phyloP scores from a whole-genome alignment of 148 eudicot species.

The Dysphania ambrosioides region DNA sequence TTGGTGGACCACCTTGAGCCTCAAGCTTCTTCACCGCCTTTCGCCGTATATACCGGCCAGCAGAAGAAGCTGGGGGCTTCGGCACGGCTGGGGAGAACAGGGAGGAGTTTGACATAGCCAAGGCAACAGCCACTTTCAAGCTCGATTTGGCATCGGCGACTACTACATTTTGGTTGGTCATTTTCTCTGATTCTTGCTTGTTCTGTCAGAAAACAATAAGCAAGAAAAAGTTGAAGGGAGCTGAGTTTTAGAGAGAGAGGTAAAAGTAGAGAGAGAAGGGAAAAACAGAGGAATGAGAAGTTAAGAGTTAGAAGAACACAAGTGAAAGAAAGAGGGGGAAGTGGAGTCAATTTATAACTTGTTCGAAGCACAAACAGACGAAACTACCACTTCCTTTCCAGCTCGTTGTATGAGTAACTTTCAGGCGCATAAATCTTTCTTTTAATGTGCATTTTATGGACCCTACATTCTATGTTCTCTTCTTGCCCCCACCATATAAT shows the following conservation, averaged over 20 bases:
- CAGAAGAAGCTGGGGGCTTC: slow-evolving; percentile 30
- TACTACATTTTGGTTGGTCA: slow-evolving; percentile 58
- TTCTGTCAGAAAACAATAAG: background rate
- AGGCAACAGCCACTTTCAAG: slow-evolving; percentile 30
- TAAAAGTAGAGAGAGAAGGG: too few relatives aligned
- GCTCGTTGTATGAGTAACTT: slow-evolving; percentile 14
- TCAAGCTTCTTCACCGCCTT: slow-evolving; percentile 41
- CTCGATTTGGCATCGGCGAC: slow-evolving; percentile 43
- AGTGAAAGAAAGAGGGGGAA: slow-evolving; percentile 17
- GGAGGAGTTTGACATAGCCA: slow-evolving; percentile 24
- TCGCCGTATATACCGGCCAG: slow-evolving; percentile 29
- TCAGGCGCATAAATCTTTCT: slow-evolving; percentile 12
- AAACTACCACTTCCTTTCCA: slow-evolving; percentile 32
- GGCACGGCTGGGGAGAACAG: slow-evolving; percentile 25
- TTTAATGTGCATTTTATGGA: slow-evolving; percentile 14
- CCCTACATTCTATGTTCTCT: slow-evolving; percentile 31
- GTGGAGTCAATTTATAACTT: slow-evolving; percentile 40
- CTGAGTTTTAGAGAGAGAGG: background rate
- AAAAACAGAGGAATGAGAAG: slow-evolving; percentile 18
- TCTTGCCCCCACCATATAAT: background rate
- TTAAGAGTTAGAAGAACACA: slow-evolving; percentile 4
- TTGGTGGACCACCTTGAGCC: slow-evolving; percentile 27
- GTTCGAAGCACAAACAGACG: slow-evolving; percentile 34
- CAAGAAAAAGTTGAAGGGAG: background rate
- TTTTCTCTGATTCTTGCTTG: slow-evolving; percentile 20